Evolutionary conservation across 2,329 filamentous ascomycete genomes (phyloP).

Genomic region (Chrysosporium queenslandicum): DNA sequence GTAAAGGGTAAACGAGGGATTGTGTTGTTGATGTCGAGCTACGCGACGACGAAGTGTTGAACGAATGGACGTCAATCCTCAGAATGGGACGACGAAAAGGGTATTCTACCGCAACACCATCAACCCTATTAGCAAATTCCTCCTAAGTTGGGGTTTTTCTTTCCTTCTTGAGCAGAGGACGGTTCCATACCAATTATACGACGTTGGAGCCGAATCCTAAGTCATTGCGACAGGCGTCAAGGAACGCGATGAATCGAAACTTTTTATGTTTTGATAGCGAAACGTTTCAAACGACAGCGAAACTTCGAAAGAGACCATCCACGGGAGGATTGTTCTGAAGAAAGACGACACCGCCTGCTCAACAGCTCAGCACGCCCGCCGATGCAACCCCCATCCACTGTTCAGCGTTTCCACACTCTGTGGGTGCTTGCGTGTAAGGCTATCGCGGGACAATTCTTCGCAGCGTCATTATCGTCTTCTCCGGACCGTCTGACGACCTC

Average conservation of each 20-base stretch:
- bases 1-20: slow-evolving; percentile 2
- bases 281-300: neutral
- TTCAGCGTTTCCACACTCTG: neutral
- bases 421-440: neutral
- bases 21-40: slow-evolving; percentile 9
- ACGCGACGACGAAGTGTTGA: slow-evolving; percentile 12
- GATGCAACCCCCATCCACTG: slow-evolving; percentile 1
- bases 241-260: neutral
- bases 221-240: neutral
- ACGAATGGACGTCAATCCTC: slow-evolving; percentile 18
- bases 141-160: neutral
- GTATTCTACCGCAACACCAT: slow-evolving; percentile 1
- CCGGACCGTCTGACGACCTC: neutral
- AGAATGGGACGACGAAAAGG: slow-evolving; percentile 5
- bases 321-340: neutral
- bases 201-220: neutral
- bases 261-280: neutral
- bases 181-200: too few relatives aligned
- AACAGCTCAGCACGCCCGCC: slow-evolving; percentile 7
- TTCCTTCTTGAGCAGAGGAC: neutral
- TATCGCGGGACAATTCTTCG: neutral
- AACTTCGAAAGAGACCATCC: neutral
- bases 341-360: neutral
- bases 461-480: slow-evolving; percentile 4
- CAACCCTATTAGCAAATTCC: slow-evolving; percentile 8